These are phyloP conservation scores for Sonneratia caseolaris DNA, from an alignment of 345 rosid species.

Conservation along the genomic window DNA sequence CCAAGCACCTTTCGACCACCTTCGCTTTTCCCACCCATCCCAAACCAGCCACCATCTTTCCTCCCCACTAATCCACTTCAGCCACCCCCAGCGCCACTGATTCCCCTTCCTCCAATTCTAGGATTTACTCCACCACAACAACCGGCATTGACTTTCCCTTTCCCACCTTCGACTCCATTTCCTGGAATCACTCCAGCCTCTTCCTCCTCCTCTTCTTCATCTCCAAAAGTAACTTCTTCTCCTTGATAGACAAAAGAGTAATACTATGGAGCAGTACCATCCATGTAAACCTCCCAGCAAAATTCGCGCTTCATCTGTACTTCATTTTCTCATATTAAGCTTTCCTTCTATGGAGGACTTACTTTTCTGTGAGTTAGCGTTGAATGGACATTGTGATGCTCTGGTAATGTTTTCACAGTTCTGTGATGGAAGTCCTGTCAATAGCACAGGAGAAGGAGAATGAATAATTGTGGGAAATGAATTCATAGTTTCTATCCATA, in stretches of 20 bases:
- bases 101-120: slow-evolving; percentile 12
- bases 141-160: slow-evolving; percentile 27
- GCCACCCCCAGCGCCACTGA: slow-evolving; percentile 12
- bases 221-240: slow-evolving; percentile 16
- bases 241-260: slow-evolving; percentile 13
- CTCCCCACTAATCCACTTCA: slow-evolving; percentile 8
- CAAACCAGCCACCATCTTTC: no score
- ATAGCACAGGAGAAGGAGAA: neutral
- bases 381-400: neutral
- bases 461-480: neutral
- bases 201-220: slow-evolving; percentile 5
- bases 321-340: neutral
- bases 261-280: neutral
- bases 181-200: neutral
- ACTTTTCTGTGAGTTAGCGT: neutral
- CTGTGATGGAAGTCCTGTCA: no score
- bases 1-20: slow-evolving; percentile 1
- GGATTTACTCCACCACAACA: slow-evolving; percentile 13
- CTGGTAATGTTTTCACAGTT: neutral
- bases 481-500: neutral
- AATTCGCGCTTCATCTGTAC: neutral
- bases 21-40: neutral
- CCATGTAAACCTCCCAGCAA: neutral
- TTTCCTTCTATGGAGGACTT: neutral
- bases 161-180: slow-evolving; percentile 23